Evolutionary conservation across 164 flowering plant genomes (phyloP), one percentile per base, ranked within the genome.

Genomic region (Macadamia integrifolia): DNA sequence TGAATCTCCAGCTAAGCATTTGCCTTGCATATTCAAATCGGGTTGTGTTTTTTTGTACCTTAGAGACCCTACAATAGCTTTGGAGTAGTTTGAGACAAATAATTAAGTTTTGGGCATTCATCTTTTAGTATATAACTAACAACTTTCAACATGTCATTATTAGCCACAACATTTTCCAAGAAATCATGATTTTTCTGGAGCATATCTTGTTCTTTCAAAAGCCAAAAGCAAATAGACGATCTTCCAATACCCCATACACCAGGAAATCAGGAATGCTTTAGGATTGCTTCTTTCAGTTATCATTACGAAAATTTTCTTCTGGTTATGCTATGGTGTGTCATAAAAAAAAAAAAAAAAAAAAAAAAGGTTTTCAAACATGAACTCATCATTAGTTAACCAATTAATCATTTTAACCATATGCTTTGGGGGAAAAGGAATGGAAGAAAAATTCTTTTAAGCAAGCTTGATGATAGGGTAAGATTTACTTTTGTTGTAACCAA

Each of bases 201-300:
- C 18, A 61, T 32, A 6, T 69, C 35, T 65, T 32, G 42, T 23
- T 40, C 3, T 66, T 13, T 29, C 0, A 57, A 31, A 13, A 6
- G 23, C 52, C 23, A 1, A 29, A 66, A 58, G 62, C 56, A 61
- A 60, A 6, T 43, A 43, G 18, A 17, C 23, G 69, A 59, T 32
- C 64, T 49, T 32, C 64, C 48, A 17, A 42, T 57, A 44, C n/a
- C 58, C 58, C 57, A 58, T 44, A 55, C 15, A 12, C 68, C 40
- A 23, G 40, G 6, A 49, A 11, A 48, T 15, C 30, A 58, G 48
- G 43, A 46, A 59, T 58, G 18, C 29, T 50, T 23, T 59, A 64
- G 42, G 13, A 61, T 13, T 12, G 1, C 56, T 46, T 28, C 15
- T 11, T 23, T 23, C 23, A 23, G 23, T 23, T 23, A 23, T 23